A percentile compares a stretch with the other conserved stretches of the same genome.
Conservation (phyloP, 176 grass and related monocot species). For the Aegilops sharonensis region DNA sequence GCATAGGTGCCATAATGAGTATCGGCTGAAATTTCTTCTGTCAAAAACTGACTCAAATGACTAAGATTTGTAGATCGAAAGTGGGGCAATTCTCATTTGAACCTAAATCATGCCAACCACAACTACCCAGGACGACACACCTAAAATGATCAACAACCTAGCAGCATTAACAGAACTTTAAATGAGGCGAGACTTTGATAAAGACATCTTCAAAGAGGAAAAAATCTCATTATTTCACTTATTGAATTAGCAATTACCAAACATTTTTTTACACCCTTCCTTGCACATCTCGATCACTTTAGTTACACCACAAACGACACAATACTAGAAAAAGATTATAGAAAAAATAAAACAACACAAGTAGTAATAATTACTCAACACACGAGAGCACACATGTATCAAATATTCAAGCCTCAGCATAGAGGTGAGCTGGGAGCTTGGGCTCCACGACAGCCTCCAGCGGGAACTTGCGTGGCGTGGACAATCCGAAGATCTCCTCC, state of each 20-base stretch:
- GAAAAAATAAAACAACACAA: background rate
- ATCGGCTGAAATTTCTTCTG: no score
- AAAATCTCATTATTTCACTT: background rate
- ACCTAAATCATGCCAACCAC: background rate
- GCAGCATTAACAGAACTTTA: background rate
- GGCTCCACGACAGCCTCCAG: conserved; percentile 36
- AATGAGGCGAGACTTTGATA: background rate
- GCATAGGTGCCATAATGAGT: no score
- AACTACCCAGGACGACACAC: background rate
- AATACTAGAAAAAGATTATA: background rate
- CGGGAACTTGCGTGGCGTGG: conserved; percentile 45
- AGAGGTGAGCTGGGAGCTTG: conserved; percentile 46
- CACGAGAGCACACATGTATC: background rate
- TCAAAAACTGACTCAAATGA: background rate
- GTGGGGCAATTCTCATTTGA: background rate
- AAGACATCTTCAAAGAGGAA: background rate
- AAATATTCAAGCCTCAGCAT: background rate
- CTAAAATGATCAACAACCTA: background rate
- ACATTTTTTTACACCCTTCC: background rate
- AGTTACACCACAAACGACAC: background rate
- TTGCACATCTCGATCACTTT: background rate
- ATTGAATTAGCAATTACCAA: background rate
- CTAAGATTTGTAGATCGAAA: no score
- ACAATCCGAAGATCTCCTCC: conserved; percentile 65
- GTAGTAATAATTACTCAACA: background rate